A percentile compares a stretch with the other conserved stretches of the same genome.
Conservation (phyloP, 257 asterid genomes). For the Solanum virginianum region DNA sequence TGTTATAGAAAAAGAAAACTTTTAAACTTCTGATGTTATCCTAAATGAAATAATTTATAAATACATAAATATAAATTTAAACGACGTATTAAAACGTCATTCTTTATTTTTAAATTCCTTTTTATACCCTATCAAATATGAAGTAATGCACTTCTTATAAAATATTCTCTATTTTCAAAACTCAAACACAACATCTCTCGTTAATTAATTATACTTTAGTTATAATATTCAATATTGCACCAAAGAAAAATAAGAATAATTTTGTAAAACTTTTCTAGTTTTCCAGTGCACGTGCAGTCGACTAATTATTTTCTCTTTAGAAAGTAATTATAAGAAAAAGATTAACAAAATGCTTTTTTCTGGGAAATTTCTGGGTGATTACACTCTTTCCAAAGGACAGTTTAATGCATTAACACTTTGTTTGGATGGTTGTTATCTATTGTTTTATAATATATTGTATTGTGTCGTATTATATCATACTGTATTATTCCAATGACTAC, state of each 20-base stretch:
- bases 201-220: not conserved
- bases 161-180: accelerated
- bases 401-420: too few relatives aligned
- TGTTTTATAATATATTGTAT: too few relatives aligned
- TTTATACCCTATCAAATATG: not conserved
- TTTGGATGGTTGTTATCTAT: too few relatives aligned
- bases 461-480: accelerated
- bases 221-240: not conserved
- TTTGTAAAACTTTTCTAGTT: not conserved
- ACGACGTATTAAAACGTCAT: not conserved
- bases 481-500: too few relatives aligned
- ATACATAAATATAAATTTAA: not conserved
- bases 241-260: not conserved
- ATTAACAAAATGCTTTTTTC: not conserved
- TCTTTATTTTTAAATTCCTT: not conserved
- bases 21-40: not conserved
- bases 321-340: not conserved
- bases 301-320: not conserved
- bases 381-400: too few relatives aligned
- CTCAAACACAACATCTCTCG: accelerated
- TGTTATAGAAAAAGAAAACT: not conserved
- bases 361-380: not conserved
- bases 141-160: not conserved
- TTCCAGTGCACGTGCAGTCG: not conserved
- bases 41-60: not conserved